phyloP scores from a whole-genome alignment of 2,329 filamentous ascomycete species.

The Sporothrix globosa region DNA sequence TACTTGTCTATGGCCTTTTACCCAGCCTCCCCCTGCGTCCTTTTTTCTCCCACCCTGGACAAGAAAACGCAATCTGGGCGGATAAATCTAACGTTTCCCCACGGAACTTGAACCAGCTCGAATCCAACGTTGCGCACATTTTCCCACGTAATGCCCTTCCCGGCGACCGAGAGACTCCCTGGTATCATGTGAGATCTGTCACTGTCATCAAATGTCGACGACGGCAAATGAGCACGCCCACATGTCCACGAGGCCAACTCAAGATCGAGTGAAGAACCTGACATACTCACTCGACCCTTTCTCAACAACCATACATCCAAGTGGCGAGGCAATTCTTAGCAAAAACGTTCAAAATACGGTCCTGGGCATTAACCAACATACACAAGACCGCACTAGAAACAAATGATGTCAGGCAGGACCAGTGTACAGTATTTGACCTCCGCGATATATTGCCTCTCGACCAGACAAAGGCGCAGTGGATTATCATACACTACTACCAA shows the following conservation, averaged over 20 bases:
- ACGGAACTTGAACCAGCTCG: not conserved
- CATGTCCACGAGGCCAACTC: not conserved
- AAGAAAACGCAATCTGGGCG: not conserved
- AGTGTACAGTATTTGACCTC: constrained; percentile 1
- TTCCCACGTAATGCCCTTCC: not conserved
- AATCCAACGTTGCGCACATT: not conserved
- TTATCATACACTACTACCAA: not conserved
- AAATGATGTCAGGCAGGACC: constrained; percentile 16
- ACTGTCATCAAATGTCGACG: not conserved
- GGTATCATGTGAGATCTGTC: not conserved
- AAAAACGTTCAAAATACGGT: not conserved
- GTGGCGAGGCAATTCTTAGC: not conserved
- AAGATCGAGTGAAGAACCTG: not conserved
- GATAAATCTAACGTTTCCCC: not conserved
- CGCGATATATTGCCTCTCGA: constrained; percentile 22
- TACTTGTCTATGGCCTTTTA: not conserved
- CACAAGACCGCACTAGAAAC: not conserved
- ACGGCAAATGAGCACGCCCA: not conserved
- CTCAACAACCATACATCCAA: not conserved
- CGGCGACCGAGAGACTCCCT: not conserved
- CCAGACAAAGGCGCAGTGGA: not conserved
- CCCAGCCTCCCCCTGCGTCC: not conserved
- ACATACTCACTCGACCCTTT: not conserved
- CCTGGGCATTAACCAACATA: not conserved
- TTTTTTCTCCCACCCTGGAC: not conserved